Conservation (phyloP, 169 alveolate species). For the Perkinsus olseni region DNA sequence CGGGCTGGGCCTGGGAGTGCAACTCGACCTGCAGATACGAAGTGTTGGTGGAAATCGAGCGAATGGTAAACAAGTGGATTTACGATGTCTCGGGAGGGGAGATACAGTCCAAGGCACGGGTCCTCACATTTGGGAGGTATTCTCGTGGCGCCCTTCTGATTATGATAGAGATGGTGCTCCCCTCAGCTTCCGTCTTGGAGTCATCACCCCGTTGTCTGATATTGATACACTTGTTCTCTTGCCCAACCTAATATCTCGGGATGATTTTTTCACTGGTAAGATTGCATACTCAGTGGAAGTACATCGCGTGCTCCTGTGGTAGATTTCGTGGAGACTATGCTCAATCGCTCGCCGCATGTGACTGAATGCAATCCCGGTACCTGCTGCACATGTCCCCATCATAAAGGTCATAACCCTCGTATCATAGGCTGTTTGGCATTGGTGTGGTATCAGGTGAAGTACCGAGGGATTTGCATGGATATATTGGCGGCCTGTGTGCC, state of each 20-base stretch:
- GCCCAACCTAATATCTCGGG: conserved; percentile 66
- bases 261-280: conserved; percentile 40
- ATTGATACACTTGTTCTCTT: conserved; percentile 72
- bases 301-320: too few species aligned
- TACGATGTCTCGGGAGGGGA: conserved; percentile 43
- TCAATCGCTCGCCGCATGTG: conserved; percentile 49
- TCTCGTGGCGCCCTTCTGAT: conserved; percentile 8
- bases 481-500: conserved; percentile 66
- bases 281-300: neutral
- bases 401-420: conserved; percentile 30
- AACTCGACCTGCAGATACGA: conserved; percentile 37
- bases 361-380: conserved; percentile 55
- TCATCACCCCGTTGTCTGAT: conserved; percentile 74
- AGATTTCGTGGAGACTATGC: conserved; percentile 46
- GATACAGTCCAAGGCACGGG: conserved; percentile 54
- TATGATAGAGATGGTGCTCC: conserved; percentile 52
- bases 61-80: conserved; percentile 60
- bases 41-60: conserved; percentile 50
- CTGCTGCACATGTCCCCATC: conserved; percentile 67
- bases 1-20: neutral
- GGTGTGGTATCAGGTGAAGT: conserved; percentile 32
- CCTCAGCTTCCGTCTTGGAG: conserved; percentile 64
- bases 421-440: neutral
- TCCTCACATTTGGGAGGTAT: conserved; percentile 66
- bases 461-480: conserved; percentile 69